Base-by-base conservation (phyloP, 1,284 basidiomycete species). In the Pascua sp. region DNA sequence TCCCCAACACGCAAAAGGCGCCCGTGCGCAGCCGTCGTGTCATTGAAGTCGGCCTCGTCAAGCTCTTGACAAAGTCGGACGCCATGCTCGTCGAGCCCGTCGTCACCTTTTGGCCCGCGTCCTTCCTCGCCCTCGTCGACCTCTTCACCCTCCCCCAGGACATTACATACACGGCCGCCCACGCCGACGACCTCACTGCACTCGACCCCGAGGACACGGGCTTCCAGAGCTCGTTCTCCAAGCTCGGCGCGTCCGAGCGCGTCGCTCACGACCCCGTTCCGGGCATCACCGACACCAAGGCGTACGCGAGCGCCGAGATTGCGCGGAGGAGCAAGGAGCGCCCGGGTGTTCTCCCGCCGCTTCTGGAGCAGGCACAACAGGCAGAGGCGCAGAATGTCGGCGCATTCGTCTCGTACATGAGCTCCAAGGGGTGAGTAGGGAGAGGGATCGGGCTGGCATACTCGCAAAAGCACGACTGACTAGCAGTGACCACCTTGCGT, bases 221-320 rank as follows among this genome's bases (percentile, higher is more conserved):
- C 0, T 98, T 97, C 79, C 95, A 98, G 73, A 89, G 90, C 0
- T 87, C 88, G 2, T 98, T 95, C 78, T 93, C 92, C 53, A 85
- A 88, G 47, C 83, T 98, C 11, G 92, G 91, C 0, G 90, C 95
- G 0, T 88, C 89, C 15, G 79, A 81, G 65, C 69, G 70, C 32
- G 63, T 66, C 1, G 65, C 65, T 11, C 65, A 71, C 36, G 80
- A 82, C 61, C 77, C 80, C 0, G 75, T 79, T 18, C 68, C 69
- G 7, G 68, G 72, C 44, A 69, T 81, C 13, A 60, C 64, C 11
- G 80, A 82, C 52, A 70, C 71, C 37, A 77, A 77, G 62, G 61
- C 65, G 45, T 79, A 72, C 60, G 70, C 80, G 15, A 70, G 68
- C 38, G 67, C 65, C 44, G 67, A 75, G 53, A 57, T 81, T 12